These are phyloP conservation scores for Botrytis paeoniae DNA, from an alignment of 2,329 filamentous ascomycete species.

Conservation along the genomic window DNA sequence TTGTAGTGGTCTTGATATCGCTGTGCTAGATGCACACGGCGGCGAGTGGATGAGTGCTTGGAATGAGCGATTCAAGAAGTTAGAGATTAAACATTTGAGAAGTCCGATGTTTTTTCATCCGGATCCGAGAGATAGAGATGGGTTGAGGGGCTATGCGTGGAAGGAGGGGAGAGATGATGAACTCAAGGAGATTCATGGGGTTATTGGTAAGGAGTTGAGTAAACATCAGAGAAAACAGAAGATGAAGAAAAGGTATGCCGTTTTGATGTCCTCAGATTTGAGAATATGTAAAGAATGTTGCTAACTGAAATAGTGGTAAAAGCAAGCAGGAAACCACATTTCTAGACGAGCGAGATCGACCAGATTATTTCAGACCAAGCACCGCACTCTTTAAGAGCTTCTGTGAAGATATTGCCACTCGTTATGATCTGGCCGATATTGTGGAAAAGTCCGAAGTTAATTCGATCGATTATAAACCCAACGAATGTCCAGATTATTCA, in stretches of 20 bases:
- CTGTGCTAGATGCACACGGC: conserved; percentile 65
- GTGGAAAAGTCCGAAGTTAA: conserved; percentile 52
- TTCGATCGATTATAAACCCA: conserved; percentile 27
- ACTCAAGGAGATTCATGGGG: conserved; percentile 66
- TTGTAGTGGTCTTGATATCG: conserved; percentile 40
- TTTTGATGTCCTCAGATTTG: background rate
- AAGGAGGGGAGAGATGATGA: conserved; percentile 56
- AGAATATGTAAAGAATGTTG: background rate
- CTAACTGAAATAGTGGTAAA: conserved; percentile 39
- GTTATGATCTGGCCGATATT: conserved; percentile 57
- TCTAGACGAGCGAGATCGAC: conserved; percentile 62
- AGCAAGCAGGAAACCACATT: conserved; percentile 28
- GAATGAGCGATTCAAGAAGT: conserved; percentile 64
- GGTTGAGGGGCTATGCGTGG: conserved; percentile 66
- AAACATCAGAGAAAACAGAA: conserved; percentile 73
- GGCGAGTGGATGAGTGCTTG: conserved; percentile 67
- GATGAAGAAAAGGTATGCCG: conserved; percentile 45
- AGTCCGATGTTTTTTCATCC: conserved; percentile 84
- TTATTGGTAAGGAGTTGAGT: conserved; percentile 75
- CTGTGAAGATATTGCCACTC: conserved; percentile 54
- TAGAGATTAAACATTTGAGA: conserved; percentile 68
- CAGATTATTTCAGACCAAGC: conserved; percentile 67
- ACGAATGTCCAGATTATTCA: conserved; percentile 28
- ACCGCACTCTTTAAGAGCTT: conserved; percentile 60
- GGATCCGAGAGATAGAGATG: conserved; percentile 72